Conservation (phyloP, 495 filamentous ascomycete genomes). For the Schizothecium vesticola region DNA sequence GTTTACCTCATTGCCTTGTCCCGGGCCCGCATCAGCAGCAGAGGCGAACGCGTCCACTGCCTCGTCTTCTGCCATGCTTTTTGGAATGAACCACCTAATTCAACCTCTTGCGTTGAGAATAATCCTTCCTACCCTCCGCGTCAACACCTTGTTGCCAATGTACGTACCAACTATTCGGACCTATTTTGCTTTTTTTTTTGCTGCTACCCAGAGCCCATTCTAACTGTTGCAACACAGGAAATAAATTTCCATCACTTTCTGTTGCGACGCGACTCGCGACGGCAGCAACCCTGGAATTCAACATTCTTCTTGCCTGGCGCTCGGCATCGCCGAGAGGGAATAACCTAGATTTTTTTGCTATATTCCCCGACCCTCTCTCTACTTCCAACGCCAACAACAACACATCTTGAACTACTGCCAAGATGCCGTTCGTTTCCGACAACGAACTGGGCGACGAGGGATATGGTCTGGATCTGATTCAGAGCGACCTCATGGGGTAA, state of each 20-base stretch:
- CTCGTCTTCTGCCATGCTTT: background rate
- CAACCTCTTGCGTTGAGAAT: background rate
- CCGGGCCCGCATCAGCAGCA: background rate
- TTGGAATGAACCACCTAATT: background rate
- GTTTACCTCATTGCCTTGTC: background rate
- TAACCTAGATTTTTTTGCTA: background rate
- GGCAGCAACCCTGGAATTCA: background rate
- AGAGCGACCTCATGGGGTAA: conserved; percentile 25
- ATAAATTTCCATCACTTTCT: background rate
- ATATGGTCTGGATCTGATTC: conserved; percentile 14
- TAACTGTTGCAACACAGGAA: background rate
- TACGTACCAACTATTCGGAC: background rate
- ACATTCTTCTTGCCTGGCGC: background rate
- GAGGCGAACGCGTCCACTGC: background rate
- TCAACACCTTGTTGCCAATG: background rate
- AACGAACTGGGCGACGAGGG: conserved; percentile 14
- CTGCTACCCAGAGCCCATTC: background rate
- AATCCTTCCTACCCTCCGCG: background rate
- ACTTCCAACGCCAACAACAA: background rate
- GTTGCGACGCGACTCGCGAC: conserved; percentile 1
- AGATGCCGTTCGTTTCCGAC: background rate
- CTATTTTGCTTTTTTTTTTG: background rate
- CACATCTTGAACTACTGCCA: background rate
- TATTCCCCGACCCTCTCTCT: background rate
- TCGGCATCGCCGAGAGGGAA: background rate